Percentiles rank a stretch among this genome's conserved stretches.
Evolutionary conservation across 2,329 filamentous ascomycete genomes (phyloP).

Genomic region (Trichoderma aggressivum): DNA sequence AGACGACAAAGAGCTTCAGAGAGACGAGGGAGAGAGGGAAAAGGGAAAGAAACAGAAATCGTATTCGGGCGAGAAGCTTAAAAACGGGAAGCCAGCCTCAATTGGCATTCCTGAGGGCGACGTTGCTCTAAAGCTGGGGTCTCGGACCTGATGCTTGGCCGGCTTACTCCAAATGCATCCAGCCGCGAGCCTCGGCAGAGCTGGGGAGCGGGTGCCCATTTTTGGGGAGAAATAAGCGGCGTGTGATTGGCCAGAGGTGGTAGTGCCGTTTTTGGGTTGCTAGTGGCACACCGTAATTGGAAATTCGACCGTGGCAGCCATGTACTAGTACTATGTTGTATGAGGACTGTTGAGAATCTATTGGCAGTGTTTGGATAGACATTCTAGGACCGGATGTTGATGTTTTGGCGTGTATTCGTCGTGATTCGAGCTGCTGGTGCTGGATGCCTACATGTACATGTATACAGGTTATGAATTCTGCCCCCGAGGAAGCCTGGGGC

Average conservation of each 20-base stretch:
- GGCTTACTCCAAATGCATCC: not conserved
- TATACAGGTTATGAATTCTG: not conserved
- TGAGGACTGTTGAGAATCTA: too few relatives aligned
- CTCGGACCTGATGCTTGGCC: not conserved
- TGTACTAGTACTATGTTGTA: too few relatives aligned
- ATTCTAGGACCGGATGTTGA: not conserved
- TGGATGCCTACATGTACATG: not conserved
- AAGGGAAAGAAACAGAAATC: not conserved
- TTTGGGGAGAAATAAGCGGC: not conserved
- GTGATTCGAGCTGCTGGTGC: not conserved
- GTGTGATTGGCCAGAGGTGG: not conserved
- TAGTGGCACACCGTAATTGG: not conserved
- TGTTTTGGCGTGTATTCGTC: not conserved
- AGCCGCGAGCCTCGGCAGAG: conserved; percentile 11
- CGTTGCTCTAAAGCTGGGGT: not conserved
- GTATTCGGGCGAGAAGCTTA: not conserved
- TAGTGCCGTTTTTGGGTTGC: not conserved
- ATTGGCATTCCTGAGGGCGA: conserved; percentile 1
- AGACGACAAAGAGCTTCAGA: not conserved
- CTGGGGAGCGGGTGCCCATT: not conserved
- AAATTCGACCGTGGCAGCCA: not conserved
- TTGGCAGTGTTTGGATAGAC: not conserved
- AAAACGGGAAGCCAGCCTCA: not conserved
- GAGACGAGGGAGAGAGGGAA: not conserved
- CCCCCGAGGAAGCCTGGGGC: not conserved